Percentiles rank a stretch among this genome's conserved stretches.
Evolutionary conservation across 1,284 basidiomycete genomes (phyloP).

Genomic region (Sphaerobolus stellatus): DNA sequence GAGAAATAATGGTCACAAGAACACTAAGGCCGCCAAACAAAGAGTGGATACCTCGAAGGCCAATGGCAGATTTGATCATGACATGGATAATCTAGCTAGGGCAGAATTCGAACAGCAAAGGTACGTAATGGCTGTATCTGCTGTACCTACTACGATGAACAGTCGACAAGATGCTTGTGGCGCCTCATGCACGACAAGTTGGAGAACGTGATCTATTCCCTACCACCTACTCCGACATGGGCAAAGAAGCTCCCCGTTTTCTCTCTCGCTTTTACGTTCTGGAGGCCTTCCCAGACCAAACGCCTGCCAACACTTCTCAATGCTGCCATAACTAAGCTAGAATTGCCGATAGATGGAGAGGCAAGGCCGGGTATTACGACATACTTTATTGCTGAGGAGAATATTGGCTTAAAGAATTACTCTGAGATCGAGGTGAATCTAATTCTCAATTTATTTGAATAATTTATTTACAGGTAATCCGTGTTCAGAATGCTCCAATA

Average conservation of each 20-base stretch:
- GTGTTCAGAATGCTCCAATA: no score
- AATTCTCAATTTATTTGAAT: no score
- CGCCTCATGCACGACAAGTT: neutral
- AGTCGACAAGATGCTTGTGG: constrained; percentile 5
- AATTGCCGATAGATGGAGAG: no score
- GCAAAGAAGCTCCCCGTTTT: neutral
- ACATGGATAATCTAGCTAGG: neutral
- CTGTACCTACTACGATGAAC: neutral
- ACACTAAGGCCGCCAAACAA: constrained; percentile 5
- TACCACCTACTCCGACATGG: neutral
- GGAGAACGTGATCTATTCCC: neutral
- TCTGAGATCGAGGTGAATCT: no score
- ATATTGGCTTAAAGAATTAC: no score
- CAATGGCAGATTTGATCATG: constrained; percentile 5
- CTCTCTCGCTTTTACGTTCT: constrained; percentile 9
- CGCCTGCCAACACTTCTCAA: no score
- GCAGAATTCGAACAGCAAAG: constrained; percentile 9
- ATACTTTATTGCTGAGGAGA: no score
- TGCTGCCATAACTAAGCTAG: no score
- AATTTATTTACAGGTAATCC: no score
- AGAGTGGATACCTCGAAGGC: constrained; percentile 9
- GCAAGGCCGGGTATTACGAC: no score
- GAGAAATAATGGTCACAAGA: neutral
- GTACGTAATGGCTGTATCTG: neutral
- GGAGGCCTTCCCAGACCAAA: no score